Evolutionary conservation across 805 yeast species (phyloP), one percentile per base, ranked within the genome.

Genomic region (Cyberlindnera mrakii): DNA sequence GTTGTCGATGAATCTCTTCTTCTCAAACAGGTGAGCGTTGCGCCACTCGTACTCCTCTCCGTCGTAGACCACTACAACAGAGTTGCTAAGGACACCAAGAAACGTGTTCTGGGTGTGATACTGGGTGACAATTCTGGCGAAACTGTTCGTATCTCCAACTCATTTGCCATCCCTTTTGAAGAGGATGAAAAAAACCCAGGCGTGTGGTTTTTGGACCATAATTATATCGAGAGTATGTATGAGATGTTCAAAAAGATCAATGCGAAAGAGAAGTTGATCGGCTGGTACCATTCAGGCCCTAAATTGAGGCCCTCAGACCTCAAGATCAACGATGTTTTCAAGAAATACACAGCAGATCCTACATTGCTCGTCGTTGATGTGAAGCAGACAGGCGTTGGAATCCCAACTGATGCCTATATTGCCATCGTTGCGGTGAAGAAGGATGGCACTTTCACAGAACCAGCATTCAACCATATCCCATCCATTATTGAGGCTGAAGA

Each of bases 261-360:
- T 67, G 99, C 99, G 16, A 90, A 87, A 67, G 99, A 93, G 64
- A 86, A 80, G 62, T 73, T 93, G 38, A 81, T 93, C 60, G 99
- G 99, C n/a, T 93, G 99, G 99, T 93, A 93, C 63, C 99, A 93
- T 65, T 83, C 96, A 8, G 99, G 99, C 5, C 97, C 98, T 16
- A 89, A 89, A 63, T 75, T 95, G 51, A 81, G 79, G 55, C 76
- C 90, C 2, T 82, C 95, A 14, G 99, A 93, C 61, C 71, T 93
- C 50, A 86, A 85, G 60, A 93, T 93, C 58, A 91, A 91, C 62
- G 96, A 93, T 51, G 66, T 84, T 41, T 89, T 93, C 71, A 89
- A 83, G 62, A 81, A 78, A 54, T 91, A 89, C 63, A 79, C 90
- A 0, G 66, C 81, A 5, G 79, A 83, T 48, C 97, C 98, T 5